Evolutionary conservation across 2,329 filamentous ascomycete genomes (phyloP).

Genomic region (Penicillium corylophilum): DNA sequence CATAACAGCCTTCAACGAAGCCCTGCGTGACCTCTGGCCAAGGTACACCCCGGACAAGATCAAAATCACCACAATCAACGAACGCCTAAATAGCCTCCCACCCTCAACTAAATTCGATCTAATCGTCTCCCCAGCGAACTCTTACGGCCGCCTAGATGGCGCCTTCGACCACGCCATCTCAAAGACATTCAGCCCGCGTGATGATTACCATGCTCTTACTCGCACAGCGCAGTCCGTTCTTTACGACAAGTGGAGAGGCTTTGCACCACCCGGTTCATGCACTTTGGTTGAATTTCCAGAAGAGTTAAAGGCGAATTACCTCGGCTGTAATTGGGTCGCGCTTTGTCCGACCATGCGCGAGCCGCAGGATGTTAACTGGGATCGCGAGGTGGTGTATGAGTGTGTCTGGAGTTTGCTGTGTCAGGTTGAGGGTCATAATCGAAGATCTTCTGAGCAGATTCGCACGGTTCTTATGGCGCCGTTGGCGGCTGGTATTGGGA

Average conservation of each 20-base stretch:
- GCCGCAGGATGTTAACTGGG: constrained; percentile 48
- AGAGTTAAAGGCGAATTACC: constrained; percentile 41
- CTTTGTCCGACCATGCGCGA: constrained; percentile 57
- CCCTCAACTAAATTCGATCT: constrained; percentile 44
- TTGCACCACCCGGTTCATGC: constrained; percentile 52
- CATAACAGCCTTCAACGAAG: constrained; percentile 43
- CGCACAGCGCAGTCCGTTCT: constrained; percentile 45
- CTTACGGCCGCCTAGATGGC: constrained; percentile 55
- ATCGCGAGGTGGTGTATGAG: constrained; percentile 55
- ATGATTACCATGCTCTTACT: constrained; percentile 52
- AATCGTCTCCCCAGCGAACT: constrained; percentile 57
- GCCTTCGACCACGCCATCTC: constrained; percentile 58
- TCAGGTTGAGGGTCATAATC: constrained; percentile 51
- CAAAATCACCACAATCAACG: constrained; percentile 37
- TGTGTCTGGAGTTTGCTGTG: constrained; percentile 55
- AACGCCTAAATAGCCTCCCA: constrained; percentile 41
- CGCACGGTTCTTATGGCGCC: constrained; percentile 52
- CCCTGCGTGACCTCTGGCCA: constrained; percentile 33
- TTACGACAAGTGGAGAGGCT: constrained; percentile 52
- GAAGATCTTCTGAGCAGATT: constrained; percentile 28
- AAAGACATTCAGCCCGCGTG: constrained; percentile 41
- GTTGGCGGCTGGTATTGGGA: constrained; percentile 51
- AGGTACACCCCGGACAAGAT: constrained; percentile 31
- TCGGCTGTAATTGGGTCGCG: constrained; percentile 47
- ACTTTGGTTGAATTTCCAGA: constrained; percentile 49